Base-by-base conservation (phyloP, 2,329 filamentous ascomycete genomes). In the Lecanicillium sp. region DNA sequence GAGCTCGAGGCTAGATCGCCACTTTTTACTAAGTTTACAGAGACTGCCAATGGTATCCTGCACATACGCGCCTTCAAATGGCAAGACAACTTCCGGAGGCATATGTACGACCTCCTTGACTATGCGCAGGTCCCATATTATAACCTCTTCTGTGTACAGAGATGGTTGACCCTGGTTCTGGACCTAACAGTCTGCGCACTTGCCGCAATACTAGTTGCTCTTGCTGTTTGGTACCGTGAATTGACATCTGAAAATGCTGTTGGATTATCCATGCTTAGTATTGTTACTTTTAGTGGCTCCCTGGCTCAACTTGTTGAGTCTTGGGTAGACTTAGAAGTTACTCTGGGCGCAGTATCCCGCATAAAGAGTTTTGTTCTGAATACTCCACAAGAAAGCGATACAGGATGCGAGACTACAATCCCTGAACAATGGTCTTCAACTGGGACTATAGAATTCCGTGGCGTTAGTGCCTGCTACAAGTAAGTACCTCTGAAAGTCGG, bases 61-160 rank as follows among this genome's bases (percentile, higher is more conserved):
- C 72, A 68, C 0, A 67, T 74, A 30, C 63, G 73, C n/a, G 70
- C 73, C 2, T 76, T 74, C 42, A 65, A 66, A 3, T 78, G 73
- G 74, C 58, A 68, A 28, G 48, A 54, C 2, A 50, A 55, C 4
- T 62, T 66, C 40, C 55, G 62, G 25, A 46, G 61, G 19, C 62
- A 62, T 41, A 72, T 69, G 40, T 52, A 65, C 13, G 43, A 48
- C 3, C 57, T 72, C 0, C 52, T 78, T 2, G 68, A 77, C 41
- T 50, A 56, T 8, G 72, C 72, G 0, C 74, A 78, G 45, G 54
- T 61, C 18, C 72, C 74, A 1, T 71, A 68, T 36, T 79, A 78
- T 46, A 59, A 74, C 2, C 56, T 78, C 6, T 69, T 62, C 39
- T 66, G 65, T 20, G 62, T 74, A 10, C 74, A 79, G 49, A 60